Evolutionary conservation across 2,329 filamentous ascomycete species (phyloP).

Genomic region (Tolypocladium guangdongense): DNA sequence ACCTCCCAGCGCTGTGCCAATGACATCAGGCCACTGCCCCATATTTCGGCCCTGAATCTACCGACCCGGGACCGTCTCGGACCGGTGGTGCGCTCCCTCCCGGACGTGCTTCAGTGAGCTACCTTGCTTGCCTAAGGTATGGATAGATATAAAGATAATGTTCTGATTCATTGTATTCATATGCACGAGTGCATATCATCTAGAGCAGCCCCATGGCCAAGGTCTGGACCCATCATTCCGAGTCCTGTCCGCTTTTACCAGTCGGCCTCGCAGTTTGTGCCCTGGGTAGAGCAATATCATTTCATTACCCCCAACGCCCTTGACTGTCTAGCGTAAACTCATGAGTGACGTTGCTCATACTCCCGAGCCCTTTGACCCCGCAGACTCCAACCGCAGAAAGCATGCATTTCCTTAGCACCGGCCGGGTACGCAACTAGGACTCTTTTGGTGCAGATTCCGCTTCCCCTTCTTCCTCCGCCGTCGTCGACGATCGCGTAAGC

Average conservation of each 20-base stretch:
- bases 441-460: conserved; percentile 7
- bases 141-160: too few species aligned
- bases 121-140: background rate
- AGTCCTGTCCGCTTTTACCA: background rate
- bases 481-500: conserved; percentile 34
- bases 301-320: background rate
- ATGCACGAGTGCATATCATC: background rate
- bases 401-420: background rate
- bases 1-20: background rate
- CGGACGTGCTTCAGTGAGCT: background rate
- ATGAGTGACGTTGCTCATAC: background rate
- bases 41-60: background rate
- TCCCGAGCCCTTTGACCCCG: too few species aligned
- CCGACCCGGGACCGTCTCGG: background rate
- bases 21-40: background rate
- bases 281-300: background rate
- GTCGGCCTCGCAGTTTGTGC: background rate
- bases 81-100: background rate
- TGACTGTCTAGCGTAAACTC: background rate
- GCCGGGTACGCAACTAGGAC: conserved; percentile 1
- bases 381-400: background rate
- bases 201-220: background rate
- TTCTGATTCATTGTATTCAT: background rate
- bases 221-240: background rate
- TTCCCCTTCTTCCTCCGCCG: conserved; percentile 26